Base-by-base conservation (phyloP, 1,139 yeast species). In the Pneumocystis canis region DNA sequence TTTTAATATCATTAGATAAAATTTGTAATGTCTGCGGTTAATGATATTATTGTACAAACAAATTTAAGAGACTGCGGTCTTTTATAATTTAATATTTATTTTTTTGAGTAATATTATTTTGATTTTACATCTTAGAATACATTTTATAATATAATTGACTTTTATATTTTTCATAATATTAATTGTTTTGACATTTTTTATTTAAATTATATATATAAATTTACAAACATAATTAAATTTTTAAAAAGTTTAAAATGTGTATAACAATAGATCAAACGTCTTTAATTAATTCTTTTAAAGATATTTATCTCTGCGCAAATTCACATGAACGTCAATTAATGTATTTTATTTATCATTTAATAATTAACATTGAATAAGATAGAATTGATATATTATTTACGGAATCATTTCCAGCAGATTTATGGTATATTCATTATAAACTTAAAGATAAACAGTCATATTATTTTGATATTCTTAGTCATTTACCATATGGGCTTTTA, bases 11-110 rank as follows among this genome's bases (percentile, higher is more conserved):
- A 88, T 33, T 39, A 57, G 41, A 90, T 90, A 96, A 81, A 82
- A 71, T 90, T 89, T 73, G 96, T 92, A 35, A 78, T 92, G 67
- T 82, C 88, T 11, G 97, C 97, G 0, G 96, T 89, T 5, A 89
- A 97, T 0, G 98, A 92, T 74, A 80, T 89, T 80, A 82, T 92
- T 61, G 82, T 90, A 57, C 94, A 88, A 72, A 87, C 85, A 70
- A 89, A 87, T 71, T 75, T 92, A 72, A 83, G 84, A 72, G 83
- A 82, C 72, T 86, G 94, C 70, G 98, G 98, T 1, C 78, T 92
- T 33, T 35, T 64, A 58, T 65, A 54, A 39, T 28, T 20, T 30
- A 28, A 20, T 2, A 25, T 25, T 20, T 11, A 25, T 18, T 40
- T 7, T 28, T 11, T 25, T 47, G 14, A 11, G 14, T 5, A 20